Evolutionary conservation across 331 rosid species (phyloP), one percentile per base, ranked within the genome.

Genomic region (Malus hybrid): DNA sequence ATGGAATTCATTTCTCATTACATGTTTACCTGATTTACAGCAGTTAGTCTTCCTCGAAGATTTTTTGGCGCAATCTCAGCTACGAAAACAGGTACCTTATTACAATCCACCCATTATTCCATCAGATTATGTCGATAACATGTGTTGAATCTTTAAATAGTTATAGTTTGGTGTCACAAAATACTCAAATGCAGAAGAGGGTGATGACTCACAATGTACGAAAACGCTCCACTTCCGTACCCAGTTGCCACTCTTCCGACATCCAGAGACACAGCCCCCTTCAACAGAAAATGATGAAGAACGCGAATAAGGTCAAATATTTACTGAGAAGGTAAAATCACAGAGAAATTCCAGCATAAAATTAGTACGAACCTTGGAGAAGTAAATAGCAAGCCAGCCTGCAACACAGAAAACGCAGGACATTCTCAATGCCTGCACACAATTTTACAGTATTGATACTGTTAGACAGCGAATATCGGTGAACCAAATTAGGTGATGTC

Each of bases 171-270:
- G 24, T 24, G 24, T 64, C 42, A 31, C 24, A 32, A 31, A 31
- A 64, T 31, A 16, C n/a, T 62, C 34, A 62, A 62, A 13, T 59
- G 24, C 6, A 27, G 18, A 57, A 57, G 73, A 61, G 76, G 65
- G 59, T 46, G 62, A 56, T 7, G 55, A 78, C 80, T 44, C 71
- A 93, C 99, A 93, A 94, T 94, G 52, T 86, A 93, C 68, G 99
- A 94, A 79, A 87, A 94, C 48, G 92, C 86, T 69, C 99, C 99
- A 94, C 92, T 94, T 83, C 96, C 99, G 78, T 90, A 94, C 79
- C 99, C 99, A 29, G 96, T 91, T 75, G 95, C 95, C 76, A 91
- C 77, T 83, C 97, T 92, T 71, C 95, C 99, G 82, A 90, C 81
- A 83, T 90, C 89, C 88, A 94, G 78, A 77, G 90, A 71, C 71